Percentiles rank a stretch among this genome's conserved stretches.
phyloP scores from a whole-genome alignment of 768 basidiomycete species.

The Pholiota molesta region DNA sequence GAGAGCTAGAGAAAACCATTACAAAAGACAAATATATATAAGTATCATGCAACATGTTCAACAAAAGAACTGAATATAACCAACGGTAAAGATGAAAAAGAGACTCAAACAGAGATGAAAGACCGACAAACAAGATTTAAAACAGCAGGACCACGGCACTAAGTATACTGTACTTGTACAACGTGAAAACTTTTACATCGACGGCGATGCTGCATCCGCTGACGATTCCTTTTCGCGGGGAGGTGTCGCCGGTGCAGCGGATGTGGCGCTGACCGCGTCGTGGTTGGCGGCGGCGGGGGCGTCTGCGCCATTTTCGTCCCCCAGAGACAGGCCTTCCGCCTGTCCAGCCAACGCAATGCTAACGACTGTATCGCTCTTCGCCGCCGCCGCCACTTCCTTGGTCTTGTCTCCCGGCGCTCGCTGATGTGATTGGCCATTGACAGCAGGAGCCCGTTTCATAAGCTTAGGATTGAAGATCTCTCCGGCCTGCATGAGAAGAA shows the following conservation, averaged over 20 bases:
- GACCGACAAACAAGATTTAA: constrained; percentile 5
- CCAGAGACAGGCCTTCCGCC: constrained; percentile 24
- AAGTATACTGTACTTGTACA: constrained; percentile 9
- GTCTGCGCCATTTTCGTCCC: constrained; percentile 17
- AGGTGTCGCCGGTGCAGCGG: constrained; percentile 1
- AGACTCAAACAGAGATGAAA: constrained; percentile 12
- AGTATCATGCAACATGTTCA: constrained; percentile 18
- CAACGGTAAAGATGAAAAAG: constrained; percentile 9
- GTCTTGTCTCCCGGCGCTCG: constrained; percentile 16
- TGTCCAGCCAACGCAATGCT: constrained; percentile 22
- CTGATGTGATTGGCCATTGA: constrained; percentile 22
- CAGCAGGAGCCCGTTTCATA: constrained; percentile 19
- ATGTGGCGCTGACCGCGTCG: constrained; percentile 1
- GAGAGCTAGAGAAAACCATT: constrained; percentile 13
- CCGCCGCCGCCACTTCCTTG: constrained; percentile 16
- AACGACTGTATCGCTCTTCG: constrained; percentile 10
- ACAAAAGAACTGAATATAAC: constrained; percentile 12
- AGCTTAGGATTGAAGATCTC: constrained; percentile 27
- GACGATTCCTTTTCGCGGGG: constrained; percentile 3
- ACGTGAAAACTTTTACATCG: constrained; percentile 15
- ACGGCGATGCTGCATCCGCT: constrained; percentile 14
- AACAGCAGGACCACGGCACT: constrained; percentile 12
- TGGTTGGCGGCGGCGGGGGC: not conserved
- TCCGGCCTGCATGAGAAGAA: constrained; percentile 18
- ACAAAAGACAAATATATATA: constrained; percentile 24